Conservation (phyloP, 371 early-diverging fungal genomes). For the Apophysomyces variabilis region DNA sequence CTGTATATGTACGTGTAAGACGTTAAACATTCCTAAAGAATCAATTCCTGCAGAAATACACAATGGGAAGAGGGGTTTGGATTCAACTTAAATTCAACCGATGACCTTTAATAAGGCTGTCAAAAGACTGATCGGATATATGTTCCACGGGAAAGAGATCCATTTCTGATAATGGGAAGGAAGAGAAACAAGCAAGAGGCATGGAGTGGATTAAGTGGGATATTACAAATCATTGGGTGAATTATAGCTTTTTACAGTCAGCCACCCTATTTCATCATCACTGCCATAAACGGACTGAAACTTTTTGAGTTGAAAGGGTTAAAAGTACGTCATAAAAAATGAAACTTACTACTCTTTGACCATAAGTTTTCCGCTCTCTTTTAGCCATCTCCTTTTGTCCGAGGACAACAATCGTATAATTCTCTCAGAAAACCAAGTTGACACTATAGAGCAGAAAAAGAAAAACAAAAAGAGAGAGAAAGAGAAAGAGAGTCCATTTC, state of each 20-base stretch:
- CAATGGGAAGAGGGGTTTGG: not conserved
- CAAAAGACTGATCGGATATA: not conserved
- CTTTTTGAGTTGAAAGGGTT: not conserved
- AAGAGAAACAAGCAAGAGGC: not conserved
- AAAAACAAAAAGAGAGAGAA: too few relatives aligned
- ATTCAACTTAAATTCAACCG: slow-evolving; percentile 2
- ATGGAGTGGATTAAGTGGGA: too few relatives aligned
- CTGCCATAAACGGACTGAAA: not conserved
- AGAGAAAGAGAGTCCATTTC: not conserved
- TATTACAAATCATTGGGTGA: too few relatives aligned
- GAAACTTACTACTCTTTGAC: not conserved
- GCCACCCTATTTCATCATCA: not conserved
- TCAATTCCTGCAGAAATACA: not conserved
- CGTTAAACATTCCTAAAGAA: not conserved
- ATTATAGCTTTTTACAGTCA: too few relatives aligned
- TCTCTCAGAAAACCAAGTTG: not conserved
- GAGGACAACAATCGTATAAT: not conserved
- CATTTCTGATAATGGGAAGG: not conserved
- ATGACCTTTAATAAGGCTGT: not conserved
- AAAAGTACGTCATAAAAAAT: slow-evolving; percentile 10
- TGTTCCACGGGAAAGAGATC: not conserved
- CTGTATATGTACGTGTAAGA: not conserved
- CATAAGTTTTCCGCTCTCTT: not conserved
- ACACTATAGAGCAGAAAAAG: not conserved
- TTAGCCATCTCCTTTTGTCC: slow-evolving; percentile 5